A percentile compares a stretch with the other conserved stretches of the same genome.
phyloP scores from a whole-genome alignment of 1,284 basidiomycete genomes.

The Ganoderma resinaceum region DNA sequence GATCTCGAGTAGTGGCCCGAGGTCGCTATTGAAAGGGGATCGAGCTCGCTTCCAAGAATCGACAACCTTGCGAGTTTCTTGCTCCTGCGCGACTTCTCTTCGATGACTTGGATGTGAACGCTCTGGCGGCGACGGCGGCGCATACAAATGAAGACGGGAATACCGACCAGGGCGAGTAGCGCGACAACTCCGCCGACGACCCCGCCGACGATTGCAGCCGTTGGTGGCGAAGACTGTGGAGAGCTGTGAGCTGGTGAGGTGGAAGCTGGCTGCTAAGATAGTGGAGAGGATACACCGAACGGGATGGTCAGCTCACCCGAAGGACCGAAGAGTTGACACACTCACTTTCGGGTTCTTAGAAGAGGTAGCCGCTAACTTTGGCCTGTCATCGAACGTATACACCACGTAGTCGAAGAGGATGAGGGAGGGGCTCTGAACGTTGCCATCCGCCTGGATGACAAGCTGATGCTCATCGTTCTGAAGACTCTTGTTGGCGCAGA shows the following conservation, averaged over 20 bases:
- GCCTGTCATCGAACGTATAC: conserved; percentile 9
- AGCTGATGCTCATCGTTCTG: conserved; percentile 11
- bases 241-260: not conserved
- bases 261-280: not conserved
- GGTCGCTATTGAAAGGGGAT: not conserved
- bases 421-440: not conserved
- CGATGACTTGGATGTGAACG: not conserved
- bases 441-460: not conserved
- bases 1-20: not conserved
- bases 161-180: not conserved
- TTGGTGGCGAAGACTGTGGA: not conserved
- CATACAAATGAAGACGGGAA: not conserved
- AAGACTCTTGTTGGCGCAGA: conserved; percentile 36
- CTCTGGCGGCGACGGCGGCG: not conserved
- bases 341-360: not conserved
- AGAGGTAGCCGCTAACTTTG: not conserved
- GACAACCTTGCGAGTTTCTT: not conserved
- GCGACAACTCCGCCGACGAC: not conserved
- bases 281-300: not conserved
- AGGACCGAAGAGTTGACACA: not conserved
- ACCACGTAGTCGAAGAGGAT: conserved; percentile 22
- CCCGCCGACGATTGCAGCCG: not conserved
- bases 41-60: not conserved
- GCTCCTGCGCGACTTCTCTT: not conserved
- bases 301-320: not conserved